These are phyloP conservation scores for Sicyos baderoa DNA, from an alignment of 306 rosid species.

Conservation along the genomic window DNA sequence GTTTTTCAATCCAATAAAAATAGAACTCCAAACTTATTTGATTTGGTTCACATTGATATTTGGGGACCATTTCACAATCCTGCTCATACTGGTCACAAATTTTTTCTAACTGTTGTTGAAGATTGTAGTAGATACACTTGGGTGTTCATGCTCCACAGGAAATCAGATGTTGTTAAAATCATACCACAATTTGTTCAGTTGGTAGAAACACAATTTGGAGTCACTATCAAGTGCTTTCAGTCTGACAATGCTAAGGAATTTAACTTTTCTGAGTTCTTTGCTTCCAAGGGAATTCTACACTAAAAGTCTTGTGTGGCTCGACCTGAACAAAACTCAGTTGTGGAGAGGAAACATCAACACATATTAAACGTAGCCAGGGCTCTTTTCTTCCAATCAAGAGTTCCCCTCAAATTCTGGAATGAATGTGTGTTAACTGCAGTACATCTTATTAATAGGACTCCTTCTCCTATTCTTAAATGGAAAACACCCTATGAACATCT, in stretches of 20 bases:
- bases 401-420: too few species aligned
- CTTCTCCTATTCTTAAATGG: too few species aligned
- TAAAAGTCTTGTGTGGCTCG: not conserved
- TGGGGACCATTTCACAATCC: not conserved
- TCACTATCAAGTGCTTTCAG: not conserved
- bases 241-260: constrained; percentile 12
- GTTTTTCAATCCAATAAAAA: too few species aligned
- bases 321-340: too few species aligned
- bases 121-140: constrained; percentile 5
- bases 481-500: too few species aligned
- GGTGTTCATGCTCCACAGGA: not conserved
- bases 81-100: not conserved
- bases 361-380: too few species aligned
- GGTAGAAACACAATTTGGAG: not conserved
- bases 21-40: not conserved
- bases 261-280: not conserved
- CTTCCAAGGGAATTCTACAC: not conserved
- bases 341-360: too few species aligned
- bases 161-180: not conserved
- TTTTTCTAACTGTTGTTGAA: constrained; percentile 18
- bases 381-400: too few species aligned
- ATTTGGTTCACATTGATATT: constrained; percentile 15
- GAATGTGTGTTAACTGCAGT: too few species aligned
- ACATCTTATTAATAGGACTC: too few species aligned
- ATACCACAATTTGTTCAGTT: not conserved